A percentile compares a stretch with the other conserved stretches of the same genome.
These are phyloP conservation scores for Bipolaris oryzae DNA, from an alignment of 2,329 filamentous ascomycete genomes.

Conservation along the genomic window DNA sequence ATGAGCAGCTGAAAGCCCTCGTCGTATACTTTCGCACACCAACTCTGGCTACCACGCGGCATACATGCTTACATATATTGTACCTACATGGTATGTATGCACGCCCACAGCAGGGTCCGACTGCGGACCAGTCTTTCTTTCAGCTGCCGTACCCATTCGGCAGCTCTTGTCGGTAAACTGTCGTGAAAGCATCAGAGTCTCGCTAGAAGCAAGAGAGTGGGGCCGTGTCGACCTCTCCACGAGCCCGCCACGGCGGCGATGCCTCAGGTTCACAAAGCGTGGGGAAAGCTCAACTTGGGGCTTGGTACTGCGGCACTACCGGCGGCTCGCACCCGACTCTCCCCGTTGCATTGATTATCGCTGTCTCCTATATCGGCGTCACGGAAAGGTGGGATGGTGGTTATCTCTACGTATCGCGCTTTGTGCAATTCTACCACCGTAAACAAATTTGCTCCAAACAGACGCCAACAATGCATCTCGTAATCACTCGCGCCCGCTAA, in stretches of 20 bases:
- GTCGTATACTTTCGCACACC: conserved; percentile 15
- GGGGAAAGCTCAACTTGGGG: conserved; percentile 22
- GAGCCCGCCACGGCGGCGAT: conserved; percentile 18
- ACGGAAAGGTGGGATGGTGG: conserved; percentile 17
- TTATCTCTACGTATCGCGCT: conserved; percentile 30
- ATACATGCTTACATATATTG: too few species aligned
- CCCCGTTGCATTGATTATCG: conserved; percentile 2
- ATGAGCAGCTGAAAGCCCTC: conserved; percentile 20
- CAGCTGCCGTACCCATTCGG: conserved; percentile 22
- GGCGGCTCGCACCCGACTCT: conserved; percentile 13
- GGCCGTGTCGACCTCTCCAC: conserved; percentile 13
- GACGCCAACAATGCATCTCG: conserved; percentile 34
- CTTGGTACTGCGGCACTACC: conserved; percentile 4
- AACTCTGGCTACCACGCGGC: conserved; percentile 2
- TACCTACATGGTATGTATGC: too few species aligned
- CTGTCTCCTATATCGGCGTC: neutral
- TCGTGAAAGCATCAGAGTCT: conserved; percentile 33
- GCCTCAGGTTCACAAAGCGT: conserved; percentile 21
- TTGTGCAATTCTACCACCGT: conserved; percentile 24
- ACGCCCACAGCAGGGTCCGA: conserved; percentile 19
- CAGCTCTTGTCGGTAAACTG: conserved; percentile 25
- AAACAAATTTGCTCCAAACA: neutral
- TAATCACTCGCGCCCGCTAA: conserved; percentile 10
- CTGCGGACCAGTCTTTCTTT: conserved; percentile 31
- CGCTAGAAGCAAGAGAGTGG: conserved; percentile 26